A percentile compares a stretch with the other conserved stretches of the same genome.
These are phyloP conservation scores for Exophiala phaeomuriformis DNA, from an alignment of 2,329 filamentous ascomycete genomes.

Conservation along the genomic window DNA sequence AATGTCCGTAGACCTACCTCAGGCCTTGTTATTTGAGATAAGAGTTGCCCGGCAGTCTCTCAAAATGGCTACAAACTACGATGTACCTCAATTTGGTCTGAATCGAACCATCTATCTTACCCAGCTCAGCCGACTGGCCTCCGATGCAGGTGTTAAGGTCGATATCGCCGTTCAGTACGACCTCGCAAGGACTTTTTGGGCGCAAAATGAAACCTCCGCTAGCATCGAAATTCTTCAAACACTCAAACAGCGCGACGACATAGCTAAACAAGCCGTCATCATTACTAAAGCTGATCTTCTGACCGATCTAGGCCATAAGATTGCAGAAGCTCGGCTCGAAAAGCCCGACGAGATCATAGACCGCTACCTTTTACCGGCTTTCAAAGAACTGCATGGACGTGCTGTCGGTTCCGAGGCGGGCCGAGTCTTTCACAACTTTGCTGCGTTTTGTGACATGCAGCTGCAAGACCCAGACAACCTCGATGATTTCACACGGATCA, in stretches of 20 bases:
- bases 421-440: slow-evolving; percentile 89
- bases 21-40: slow-evolving; percentile 65
- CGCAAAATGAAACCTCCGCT: slow-evolving; percentile 79
- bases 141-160: slow-evolving; percentile 64
- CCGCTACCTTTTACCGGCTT: slow-evolving; percentile 74
- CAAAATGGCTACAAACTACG: slow-evolving; percentile 68
- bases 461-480: slow-evolving; percentile 76
- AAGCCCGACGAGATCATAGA: slow-evolving; percentile 86
- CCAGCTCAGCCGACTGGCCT: slow-evolving; percentile 64
- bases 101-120: slow-evolving; percentile 78
- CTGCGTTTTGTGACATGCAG: slow-evolving; percentile 89
- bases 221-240: slow-evolving; percentile 84
- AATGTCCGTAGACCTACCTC: slow-evolving; percentile 53
- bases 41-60: slow-evolving; percentile 70
- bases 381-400: slow-evolving; percentile 68
- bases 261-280: slow-evolving; percentile 62
- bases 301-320: slow-evolving; percentile 78
- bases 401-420: slow-evolving; percentile 66
- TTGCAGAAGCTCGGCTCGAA: slow-evolving; percentile 82
- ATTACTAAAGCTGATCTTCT: slow-evolving; percentile 72
- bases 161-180: slow-evolving; percentile 73
- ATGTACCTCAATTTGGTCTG: slow-evolving; percentile 75
- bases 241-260: slow-evolving; percentile 54
- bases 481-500: slow-evolving; percentile 75
- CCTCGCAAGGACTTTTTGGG: slow-evolving; percentile 84